These are phyloP conservation scores for Lagerstroemia speciosa DNA, from an alignment of 345 rosid species.

Conservation along the genomic window DNA sequence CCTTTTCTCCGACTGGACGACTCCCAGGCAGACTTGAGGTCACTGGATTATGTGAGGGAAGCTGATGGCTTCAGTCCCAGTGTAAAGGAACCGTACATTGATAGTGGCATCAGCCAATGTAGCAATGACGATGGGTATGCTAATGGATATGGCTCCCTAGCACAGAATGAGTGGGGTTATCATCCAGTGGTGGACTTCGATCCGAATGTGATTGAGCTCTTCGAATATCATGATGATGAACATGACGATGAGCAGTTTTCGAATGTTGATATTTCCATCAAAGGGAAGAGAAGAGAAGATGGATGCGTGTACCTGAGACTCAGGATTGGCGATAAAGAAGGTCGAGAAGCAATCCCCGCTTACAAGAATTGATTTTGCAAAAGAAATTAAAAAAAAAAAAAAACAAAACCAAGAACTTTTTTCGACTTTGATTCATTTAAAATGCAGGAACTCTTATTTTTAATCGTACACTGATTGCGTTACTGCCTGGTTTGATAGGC, in stretches of 20 bases:
- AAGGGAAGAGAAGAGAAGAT: constrained; percentile 63
- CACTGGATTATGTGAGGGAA: constrained; percentile 33
- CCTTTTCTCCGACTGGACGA: constrained; percentile 63
- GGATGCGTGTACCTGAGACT: constrained; percentile 60
- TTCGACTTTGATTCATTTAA: no score
- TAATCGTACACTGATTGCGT: no score
- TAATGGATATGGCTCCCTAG: constrained; percentile 27
- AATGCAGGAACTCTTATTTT: no score
- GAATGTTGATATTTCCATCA: constrained; percentile 61
- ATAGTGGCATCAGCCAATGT: constrained; percentile 23
- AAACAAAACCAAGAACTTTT: no score
- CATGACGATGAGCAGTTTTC: constrained; percentile 30
- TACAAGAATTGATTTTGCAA: no score
- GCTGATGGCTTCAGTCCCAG: constrained; percentile 34
- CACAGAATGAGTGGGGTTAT: constrained; percentile 45
- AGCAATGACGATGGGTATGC: constrained; percentile 29
- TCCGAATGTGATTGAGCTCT: constrained; percentile 53
- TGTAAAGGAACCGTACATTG: constrained; percentile 41
- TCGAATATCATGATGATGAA: constrained; percentile 34
- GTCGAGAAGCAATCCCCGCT: constrained; percentile 21
- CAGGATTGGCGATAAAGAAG: constrained; percentile 79
- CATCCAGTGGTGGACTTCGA: constrained; percentile 39
- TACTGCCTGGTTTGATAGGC: no score
- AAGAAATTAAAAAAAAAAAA: no score
- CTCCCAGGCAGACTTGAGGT: constrained; percentile 44